Base-by-base conservation (phyloP, 495 filamentous ascomycete species). In the Daldinia decipiens region DNA sequence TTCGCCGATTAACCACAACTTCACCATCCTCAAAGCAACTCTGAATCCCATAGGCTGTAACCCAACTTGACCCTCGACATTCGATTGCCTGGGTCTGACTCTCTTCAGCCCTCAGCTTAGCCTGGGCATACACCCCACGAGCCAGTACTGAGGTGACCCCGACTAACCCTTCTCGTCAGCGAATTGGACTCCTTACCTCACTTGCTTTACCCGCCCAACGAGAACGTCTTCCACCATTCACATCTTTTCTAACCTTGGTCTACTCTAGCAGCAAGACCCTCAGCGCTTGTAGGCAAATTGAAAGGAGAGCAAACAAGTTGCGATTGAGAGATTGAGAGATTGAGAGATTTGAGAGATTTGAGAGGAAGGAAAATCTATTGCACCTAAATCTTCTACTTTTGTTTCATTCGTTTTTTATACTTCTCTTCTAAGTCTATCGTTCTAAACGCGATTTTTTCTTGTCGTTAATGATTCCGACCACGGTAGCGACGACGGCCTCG, bases 171-270 rank as follows among this genome's bases (percentile, higher is more conserved):
- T 64, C 71, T 67, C 61, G 71, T 74, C 67, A 71, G 67, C 71
- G 71, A 74, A 74, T 74, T 71, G 71, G 55, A 67, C 67, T 74
- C 59, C 62, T 71, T 70, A 70, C 71, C 54, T 74, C 24, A 39
- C 40, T 55, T 57, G 61, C 34, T 73, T 69, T 73, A 74, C 67
- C 71, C 71, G 71, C 71, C 71, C 67, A 64, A 13, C 53, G 38
- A 63, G n/a, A 54, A 67, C 15, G 36, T 57, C 67, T 17, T 53
- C 71, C 53, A 70, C 71, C 71, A 74, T 74, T 74, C 71, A 74
- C 29, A 74, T 60, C 53, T 58, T 59, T 59, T 70, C 62, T 40
- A 66, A 39, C 63, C 15, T 60, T 59, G 55, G 29, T 73, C 59
- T 43, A 65, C 70, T 45, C 45, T 52, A 15, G 38, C 52, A 58